Base-by-base conservation (phyloP, 257 asterid species). In the Solanum chmielewskii region DNA sequence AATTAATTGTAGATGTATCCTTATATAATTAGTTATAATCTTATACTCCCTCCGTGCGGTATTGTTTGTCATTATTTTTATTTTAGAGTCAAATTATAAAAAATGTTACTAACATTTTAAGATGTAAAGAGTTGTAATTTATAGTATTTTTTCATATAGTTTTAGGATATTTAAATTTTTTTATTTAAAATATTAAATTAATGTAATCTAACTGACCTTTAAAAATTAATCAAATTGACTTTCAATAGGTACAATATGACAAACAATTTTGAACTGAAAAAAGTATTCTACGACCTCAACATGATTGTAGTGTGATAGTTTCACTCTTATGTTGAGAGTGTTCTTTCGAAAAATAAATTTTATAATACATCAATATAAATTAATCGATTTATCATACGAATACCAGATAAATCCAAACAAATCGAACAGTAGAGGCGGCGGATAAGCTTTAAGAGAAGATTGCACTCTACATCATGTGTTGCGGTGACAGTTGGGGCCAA, bases 321-420 rank as follows among this genome's bases (percentile, higher is more conserved):
- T 3, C 1, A 16, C 18, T 16, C 62, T 52, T 16, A 52, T 52
- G 2, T 1, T n/a, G 1, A 62, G 0, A n/a, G 29, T 11, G 16
- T 62, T 3, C 0, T 3, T n/a, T 12, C 15, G 5, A n/a, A 0
- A 60, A n/a, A n/a, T 62, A n/a, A 11, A 0, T 0, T 1, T 4
- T n/a, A 5, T 11, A 62, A n/a, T 2, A 2, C 1, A 62, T 62
- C 2, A 62, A n/a, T 62, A n/a, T 4, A 11, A 62, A 62, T 62
- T 2, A 62, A n/a, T 62, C 13, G 1, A 11, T 3, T 5, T 23
- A 0, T 0, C 1, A 60, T 60, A 59, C 66, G 5, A 0, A 21
- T 5, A 21, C 21, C 13, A 59, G 2, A 64, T 64, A 5, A 64
- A 12, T 64, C 15, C 6, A 31, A 15, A 18, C 31, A 2, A 16